Base-by-base conservation (phyloP, 1,139 yeast genomes). In the Yamadazyma dendronema region DNA sequence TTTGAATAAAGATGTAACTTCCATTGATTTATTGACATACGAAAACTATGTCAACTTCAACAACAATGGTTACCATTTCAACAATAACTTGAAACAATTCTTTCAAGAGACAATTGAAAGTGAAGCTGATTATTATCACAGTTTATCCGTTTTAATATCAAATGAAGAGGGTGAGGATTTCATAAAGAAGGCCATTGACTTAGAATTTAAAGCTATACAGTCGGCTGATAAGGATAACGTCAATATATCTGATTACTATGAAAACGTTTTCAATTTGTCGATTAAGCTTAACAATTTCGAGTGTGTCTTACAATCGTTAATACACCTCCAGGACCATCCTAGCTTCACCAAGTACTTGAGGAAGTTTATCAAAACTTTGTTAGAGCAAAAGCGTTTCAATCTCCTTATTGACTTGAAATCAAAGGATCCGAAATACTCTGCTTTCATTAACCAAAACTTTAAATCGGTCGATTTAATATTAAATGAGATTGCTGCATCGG, bases 391-490 rank as follows among this genome's bases (percentile, higher is more conserved):
- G 35, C 37, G 52, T 17, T 19, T 40, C 10, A 15, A 50, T 58
- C 19, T 42, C 52, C 1, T 50, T 44, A 4, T 45, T 65, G 39
- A 35, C 4, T 8, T 65, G 41, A 49, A 53, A 3, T 47, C 51
- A 27, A 34, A 42, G 7, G 30, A 22, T n/a, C n/a, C 15, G 3
- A 30, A 31, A 7, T 14, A 16, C 12, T 6, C 38, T 4, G 17
- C 21, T 16, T 50, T 67, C 26, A 65, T 59, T 36, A 43, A 44
- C 4, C 40, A 48, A 14, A 54, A 68, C 41, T 67, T 54, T 41
- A 51, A 57, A 21, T 47, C 63, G 7, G 56, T 74, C 34, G 79
- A 74, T 50, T 47, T 54, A 0, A 59, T 74, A 5, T 52, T 77
- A 17, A 50, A 61, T 28, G 61, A 65, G 30, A 49, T 65, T 28